A percentile compares a stretch with the other conserved stretches of the same genome.
phyloP scores from a whole-genome alignment of 163 green algal genomes.

The Chlorella variabilis region DNA sequence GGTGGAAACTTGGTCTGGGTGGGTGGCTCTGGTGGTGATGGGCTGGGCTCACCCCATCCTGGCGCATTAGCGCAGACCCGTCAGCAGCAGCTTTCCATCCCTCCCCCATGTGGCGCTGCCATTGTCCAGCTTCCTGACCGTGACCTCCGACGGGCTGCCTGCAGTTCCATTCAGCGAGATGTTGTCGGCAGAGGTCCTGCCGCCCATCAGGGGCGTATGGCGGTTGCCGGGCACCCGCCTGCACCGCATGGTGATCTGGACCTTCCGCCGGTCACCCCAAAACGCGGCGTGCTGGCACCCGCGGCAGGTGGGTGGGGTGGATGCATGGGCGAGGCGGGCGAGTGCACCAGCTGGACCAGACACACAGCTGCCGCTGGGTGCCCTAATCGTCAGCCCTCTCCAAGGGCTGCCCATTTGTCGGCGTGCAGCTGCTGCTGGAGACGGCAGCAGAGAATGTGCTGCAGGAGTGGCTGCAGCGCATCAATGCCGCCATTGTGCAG shows the following conservation, averaged over 20 bases:
- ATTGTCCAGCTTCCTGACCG: no score
- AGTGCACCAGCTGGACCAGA: background rate
- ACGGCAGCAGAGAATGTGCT: background rate
- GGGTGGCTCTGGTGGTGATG: no score
- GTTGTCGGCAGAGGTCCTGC: conserved; percentile 10
- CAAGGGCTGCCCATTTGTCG: background rate
- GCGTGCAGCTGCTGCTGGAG: conserved; percentile 28
- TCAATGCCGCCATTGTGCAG: background rate
- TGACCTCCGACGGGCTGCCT: background rate
- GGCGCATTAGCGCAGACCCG: no score
- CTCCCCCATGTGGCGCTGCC: background rate
- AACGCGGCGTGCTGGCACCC: conserved; percentile 8
- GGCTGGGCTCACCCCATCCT: no score
- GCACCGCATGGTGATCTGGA: conserved; percentile 26
- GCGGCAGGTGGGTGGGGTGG: conserved; percentile 1
- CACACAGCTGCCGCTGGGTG: background rate
- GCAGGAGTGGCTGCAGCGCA: conserved; percentile 24
- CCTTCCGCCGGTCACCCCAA: background rate
- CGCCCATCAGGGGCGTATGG: background rate
- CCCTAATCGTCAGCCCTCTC: no score
- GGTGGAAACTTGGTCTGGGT: background rate
- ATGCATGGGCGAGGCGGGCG: background rate
- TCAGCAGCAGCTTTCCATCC: no score
- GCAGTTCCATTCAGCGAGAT: conserved; percentile 23
- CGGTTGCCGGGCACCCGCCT: conserved; percentile 15